A percentile compares a stretch with the other conserved stretches of the same genome.
These are phyloP conservation scores for Phanerochaete sordida DNA, from an alignment of 768 basidiomycete genomes.

Conservation along the genomic window DNA sequence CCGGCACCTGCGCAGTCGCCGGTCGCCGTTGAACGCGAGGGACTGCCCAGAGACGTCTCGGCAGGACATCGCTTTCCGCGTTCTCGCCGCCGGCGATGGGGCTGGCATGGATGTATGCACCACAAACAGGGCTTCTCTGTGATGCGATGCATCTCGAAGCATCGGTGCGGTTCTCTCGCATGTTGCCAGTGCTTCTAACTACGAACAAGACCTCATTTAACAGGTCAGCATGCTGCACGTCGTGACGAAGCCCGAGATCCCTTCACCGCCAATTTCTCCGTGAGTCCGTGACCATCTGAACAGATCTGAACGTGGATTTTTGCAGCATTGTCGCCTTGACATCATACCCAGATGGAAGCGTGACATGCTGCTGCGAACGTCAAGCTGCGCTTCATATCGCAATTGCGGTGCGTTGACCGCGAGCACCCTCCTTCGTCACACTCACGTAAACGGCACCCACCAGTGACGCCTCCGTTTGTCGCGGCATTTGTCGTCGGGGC, in stretches of 20 bases:
- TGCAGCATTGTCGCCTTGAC: neutral
- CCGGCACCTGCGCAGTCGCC: neutral
- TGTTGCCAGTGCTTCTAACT: neutral
- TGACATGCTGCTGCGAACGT: neutral
- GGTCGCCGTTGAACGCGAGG: neutral
- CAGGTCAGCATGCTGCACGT: neutral
- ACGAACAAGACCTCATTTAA: neutral
- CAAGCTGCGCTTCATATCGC: neutral
- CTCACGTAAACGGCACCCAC: neutral
- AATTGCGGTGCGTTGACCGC: neutral
- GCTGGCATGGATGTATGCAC: neutral
- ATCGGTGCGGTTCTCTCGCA: neutral
- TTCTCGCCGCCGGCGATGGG: neutral
- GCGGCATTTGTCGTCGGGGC: neutral
- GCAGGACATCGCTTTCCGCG: neutral
- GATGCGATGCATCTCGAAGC: neutral
- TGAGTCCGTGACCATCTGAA: neutral
- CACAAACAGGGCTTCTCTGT: neutral
- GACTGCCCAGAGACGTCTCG: neutral
- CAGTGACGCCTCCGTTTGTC: neutral
- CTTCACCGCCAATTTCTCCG: too few relatives aligned
- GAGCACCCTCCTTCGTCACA: neutral
- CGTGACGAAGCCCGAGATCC: neutral
- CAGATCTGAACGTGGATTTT: neutral
- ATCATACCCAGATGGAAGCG: neutral